Base-by-base conservation (phyloP, 1,284 basidiomycete species). In the Wallemia mellicola region DNA sequence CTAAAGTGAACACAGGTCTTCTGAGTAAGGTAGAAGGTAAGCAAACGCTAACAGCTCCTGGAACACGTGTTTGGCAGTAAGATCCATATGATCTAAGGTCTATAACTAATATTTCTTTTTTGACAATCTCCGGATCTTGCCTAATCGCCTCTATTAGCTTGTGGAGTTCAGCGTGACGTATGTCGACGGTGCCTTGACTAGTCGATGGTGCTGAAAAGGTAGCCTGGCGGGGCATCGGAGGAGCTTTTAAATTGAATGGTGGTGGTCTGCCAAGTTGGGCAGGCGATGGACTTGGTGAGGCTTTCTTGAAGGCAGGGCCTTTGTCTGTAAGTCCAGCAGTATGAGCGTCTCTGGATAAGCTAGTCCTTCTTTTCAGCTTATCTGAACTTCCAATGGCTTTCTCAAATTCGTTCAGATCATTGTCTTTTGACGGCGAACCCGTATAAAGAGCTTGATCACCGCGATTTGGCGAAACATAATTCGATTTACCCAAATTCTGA, bases 11-110 rank as follows among this genome's bases (percentile, higher is more conserved):
- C 3, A 79, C 75, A 0, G 86, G 86, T 0, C 88, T 80, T 62
- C 87, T 87, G 66, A 98, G 81, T 26, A 96, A 79, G 0, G 91
- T 96, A 2, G 88, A 89, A 0, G 91, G 91, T 2, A 94, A 84
- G 57, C 86, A 86, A 61, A 96, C 77, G 54, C 86, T 87, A 62
- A 94, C 74, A n/a, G 89, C 82, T 54, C 72, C 66, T 27, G 76
- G 75, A 27, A 91, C 64, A 59, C 86, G 81, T 14, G 79, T 80
- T 17, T 74, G 67, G 1, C 76, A 70, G 67, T 79, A 82, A 3
- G 81, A 77, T 14, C 80, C 81, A 68, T 86, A 83, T 1, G 88
- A 80, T 0, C 91, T 80, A 60, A 95, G 82, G 71, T 96, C 91
- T 70, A 96, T 75, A 62, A 94, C 67, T 63, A 84, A 75, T 11